A percentile compares a stretch with the other conserved stretches of the same genome.
Conservation (phyloP, 1,284 basidiomycete genomes). For the Pseudozyma thailandica region DNA sequence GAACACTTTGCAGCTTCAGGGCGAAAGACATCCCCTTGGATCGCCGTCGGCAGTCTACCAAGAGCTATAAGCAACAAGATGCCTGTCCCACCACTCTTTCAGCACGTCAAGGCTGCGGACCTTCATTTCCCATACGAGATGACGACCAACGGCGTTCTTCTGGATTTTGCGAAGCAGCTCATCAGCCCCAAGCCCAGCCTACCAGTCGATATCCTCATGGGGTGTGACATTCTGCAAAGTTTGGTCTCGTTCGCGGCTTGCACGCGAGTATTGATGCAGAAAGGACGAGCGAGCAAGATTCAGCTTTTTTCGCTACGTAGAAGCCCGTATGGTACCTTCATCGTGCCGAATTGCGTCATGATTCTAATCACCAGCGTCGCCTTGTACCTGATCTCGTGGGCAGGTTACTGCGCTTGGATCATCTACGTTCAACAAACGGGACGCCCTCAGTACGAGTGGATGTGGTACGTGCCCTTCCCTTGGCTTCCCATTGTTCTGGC, state of each 20-base stretch:
- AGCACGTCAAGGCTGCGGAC: not conserved
- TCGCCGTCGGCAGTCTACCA: too few species aligned
- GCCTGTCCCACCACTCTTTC: not conserved
- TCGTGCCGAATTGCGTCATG: slow-evolving; percentile 23
- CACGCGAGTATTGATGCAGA: slow-evolving; percentile 13
- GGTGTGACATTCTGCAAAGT: slow-evolving; percentile 17
- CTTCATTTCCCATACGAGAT: slow-evolving; percentile 10
- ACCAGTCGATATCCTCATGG: slow-evolving; percentile 18
- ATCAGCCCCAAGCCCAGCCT: slow-evolving; percentile 9
- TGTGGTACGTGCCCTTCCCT: slow-evolving; percentile 18
- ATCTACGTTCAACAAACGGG: slow-evolving; percentile 1
- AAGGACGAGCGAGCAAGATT: slow-evolving; percentile 7
- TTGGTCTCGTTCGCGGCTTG: slow-evolving; percentile 11
- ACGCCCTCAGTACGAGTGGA: slow-evolving; percentile 6
- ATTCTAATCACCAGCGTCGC: not conserved
- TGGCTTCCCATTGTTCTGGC: slow-evolving; percentile 11
- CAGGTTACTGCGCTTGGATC: slow-evolving; percentile 10
- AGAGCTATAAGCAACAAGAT: too few species aligned
- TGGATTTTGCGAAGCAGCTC: slow-evolving; percentile 1
- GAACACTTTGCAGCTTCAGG: too few species aligned
- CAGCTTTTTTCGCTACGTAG: slow-evolving; percentile 6
- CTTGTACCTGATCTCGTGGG: slow-evolving; percentile 2
- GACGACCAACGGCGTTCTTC: slow-evolving; percentile 10
- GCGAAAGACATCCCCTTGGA: too few species aligned
- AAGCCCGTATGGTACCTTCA: slow-evolving; percentile 11